A percentile compares a stretch with the other conserved stretches of the same genome.
Conservation (phyloP, 2,329 filamentous ascomycete genomes). For the Botrytis paeoniae region DNA sequence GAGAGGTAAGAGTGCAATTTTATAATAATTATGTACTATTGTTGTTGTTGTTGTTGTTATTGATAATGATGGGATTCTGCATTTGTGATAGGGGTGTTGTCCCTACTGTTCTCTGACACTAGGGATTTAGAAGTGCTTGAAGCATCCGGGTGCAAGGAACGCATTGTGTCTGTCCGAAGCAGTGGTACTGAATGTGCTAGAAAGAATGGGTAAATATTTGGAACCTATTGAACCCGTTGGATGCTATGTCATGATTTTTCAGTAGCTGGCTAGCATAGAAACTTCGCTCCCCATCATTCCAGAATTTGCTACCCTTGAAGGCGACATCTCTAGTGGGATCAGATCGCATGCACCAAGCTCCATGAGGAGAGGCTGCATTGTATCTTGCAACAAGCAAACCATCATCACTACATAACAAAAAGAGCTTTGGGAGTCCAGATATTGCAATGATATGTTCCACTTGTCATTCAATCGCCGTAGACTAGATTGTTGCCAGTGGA, state of each 20-base stretch:
- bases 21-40: neutral
- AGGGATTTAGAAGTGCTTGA: neutral
- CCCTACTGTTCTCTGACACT: neutral
- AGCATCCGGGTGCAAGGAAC: neutral
- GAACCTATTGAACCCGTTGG: neutral
- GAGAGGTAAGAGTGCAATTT: neutral
- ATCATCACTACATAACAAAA: neutral
- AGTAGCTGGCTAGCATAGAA: neutral
- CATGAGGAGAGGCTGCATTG: neutral
- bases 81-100: neutral
- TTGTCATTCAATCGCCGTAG: neutral
- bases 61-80: too few relatives aligned
- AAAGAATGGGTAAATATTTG: neutral
- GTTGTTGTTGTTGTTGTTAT: too few relatives aligned
- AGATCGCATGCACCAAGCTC: neutral
- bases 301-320: neutral
- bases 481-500: neutral
- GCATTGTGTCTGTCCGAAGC: neutral
- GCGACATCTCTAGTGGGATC: neutral
- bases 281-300: neutral
- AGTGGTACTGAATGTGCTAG: neutral
- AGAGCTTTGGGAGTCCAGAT: neutral
- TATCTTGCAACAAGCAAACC: neutral
- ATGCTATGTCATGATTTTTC: neutral
- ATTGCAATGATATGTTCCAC: neutral